Percentiles rank a stretch among this genome's conserved stretches.
phyloP scores from a whole-genome alignment of 441 rosid genomes.

The Breynia disticha region DNA sequence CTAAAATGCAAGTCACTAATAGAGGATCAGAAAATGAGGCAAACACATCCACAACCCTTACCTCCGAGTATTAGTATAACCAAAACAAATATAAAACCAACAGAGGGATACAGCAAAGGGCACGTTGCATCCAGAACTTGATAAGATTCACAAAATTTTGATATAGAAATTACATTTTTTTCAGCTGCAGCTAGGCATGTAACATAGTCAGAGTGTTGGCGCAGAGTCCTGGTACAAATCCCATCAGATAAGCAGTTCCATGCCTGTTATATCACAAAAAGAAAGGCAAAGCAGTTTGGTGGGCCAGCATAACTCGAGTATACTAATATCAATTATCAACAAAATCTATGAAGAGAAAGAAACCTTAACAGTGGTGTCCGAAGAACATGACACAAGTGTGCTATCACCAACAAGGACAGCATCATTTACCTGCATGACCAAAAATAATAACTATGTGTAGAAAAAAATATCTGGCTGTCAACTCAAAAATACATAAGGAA shows the following conservation, averaged over 20 bases:
- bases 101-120: constrained; percentile 16
- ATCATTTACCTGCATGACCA: constrained; percentile 75
- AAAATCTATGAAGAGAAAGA: constrained; percentile 11
- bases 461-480: too few species aligned
- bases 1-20: constrained; percentile 67
- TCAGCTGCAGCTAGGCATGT: constrained; percentile 87
- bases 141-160: constrained; percentile 19
- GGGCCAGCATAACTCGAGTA: too few species aligned
- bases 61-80: constrained; percentile 8
- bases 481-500: not conserved
- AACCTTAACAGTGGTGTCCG: constrained; percentile 97
- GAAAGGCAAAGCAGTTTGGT: not conserved
- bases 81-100: constrained; percentile 11
- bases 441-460: not conserved
- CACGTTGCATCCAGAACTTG: constrained; percentile 21
- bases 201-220: constrained; percentile 97
- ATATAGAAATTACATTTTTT: constrained; percentile 74
- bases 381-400: constrained; percentile 93
- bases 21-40: constrained; percentile 52
- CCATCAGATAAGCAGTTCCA: constrained; percentile 95
- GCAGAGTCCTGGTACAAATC: constrained; percentile 68
- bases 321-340: not conserved
- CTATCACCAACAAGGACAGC: constrained; percentile 71
- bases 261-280: constrained; percentile 39
- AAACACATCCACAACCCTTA: not conserved